A percentile compares a stretch with the other conserved stretches of the same genome.
These are phyloP conservation scores for Scheffersomyces segobiensis DNA, from an alignment of 1,139 yeast species.

Conservation along the genomic window DNA sequence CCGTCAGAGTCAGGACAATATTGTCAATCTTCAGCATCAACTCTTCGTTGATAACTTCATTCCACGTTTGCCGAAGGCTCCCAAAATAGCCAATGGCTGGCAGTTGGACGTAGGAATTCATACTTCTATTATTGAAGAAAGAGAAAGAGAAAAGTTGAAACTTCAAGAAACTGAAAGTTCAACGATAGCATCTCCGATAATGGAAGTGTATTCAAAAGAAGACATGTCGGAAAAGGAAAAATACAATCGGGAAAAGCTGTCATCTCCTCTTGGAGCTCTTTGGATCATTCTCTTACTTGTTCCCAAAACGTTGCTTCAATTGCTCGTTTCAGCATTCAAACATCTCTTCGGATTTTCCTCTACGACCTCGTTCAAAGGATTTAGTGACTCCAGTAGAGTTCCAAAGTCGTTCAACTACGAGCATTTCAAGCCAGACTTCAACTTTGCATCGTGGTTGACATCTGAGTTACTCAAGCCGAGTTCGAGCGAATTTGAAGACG, in stretches of 20 bases:
- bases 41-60: conserved; percentile 34
- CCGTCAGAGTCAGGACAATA: neutral
- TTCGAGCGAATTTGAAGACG: neutral
- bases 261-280: conserved; percentile 17
- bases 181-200: neutral
- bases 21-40: conserved; percentile 33
- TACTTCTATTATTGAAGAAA: conserved; percentile 26
- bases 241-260: neutral
- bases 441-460: conserved; percentile 1
- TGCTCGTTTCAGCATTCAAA: conserved; percentile 33
- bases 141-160: conserved; percentile 3
- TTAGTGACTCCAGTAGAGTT: conserved; percentile 10
- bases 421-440: conserved; percentile 11
- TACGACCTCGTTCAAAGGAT: conserved; percentile 4
- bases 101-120: conserved; percentile 49
- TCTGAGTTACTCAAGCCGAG: neutral
- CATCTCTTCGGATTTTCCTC: conserved; percentile 29
- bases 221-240: neutral
- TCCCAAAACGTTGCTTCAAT: conserved; percentile 42
- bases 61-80: conserved; percentile 47
- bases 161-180: conserved; percentile 6
- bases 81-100: conserved; percentile 42
- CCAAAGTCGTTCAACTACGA: conserved; percentile 14
- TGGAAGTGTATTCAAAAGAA: neutral
- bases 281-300: conserved; percentile 48